phyloP scores from a whole-genome alignment of 257 asterid genomes.

The Phtheirospermum japonicum region DNA sequence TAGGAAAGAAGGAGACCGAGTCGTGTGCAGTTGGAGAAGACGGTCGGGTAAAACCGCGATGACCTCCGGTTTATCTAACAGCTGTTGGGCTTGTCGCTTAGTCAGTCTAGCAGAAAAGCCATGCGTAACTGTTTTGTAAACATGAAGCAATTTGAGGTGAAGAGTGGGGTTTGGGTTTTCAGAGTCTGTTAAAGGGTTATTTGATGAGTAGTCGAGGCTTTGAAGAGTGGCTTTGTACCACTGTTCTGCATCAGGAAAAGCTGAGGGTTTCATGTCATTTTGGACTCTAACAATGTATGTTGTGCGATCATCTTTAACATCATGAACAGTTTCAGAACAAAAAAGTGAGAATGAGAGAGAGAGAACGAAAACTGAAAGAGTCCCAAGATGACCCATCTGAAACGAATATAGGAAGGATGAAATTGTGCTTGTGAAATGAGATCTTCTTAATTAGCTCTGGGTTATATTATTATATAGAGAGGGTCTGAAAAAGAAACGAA shows the following conservation, averaged over 20 bases:
- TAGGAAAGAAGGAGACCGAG: conserved; percentile 68
- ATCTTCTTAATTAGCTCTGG: no score
- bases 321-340: not conserved
- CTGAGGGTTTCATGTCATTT: not conserved
- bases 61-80: conserved; percentile 33
- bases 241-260: not conserved
- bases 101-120: not conserved
- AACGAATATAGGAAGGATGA: no score
- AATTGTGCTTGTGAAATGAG: no score
- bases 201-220: not conserved
- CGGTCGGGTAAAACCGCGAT: conserved; percentile 62
- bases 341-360: not conserved
- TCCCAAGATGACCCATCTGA: not conserved
- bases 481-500: no score
- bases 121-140: not conserved
- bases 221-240: not conserved
- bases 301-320: no score
- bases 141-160: not conserved
- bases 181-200: not conserved
- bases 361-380: no score
- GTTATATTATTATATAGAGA: no score
- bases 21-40: conserved; percentile 63
- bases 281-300: not conserved
- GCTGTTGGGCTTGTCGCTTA: not conserved
- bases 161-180: not conserved